phyloP scores from a whole-genome alignment of 345 rosid species.

The Salix caprea region DNA sequence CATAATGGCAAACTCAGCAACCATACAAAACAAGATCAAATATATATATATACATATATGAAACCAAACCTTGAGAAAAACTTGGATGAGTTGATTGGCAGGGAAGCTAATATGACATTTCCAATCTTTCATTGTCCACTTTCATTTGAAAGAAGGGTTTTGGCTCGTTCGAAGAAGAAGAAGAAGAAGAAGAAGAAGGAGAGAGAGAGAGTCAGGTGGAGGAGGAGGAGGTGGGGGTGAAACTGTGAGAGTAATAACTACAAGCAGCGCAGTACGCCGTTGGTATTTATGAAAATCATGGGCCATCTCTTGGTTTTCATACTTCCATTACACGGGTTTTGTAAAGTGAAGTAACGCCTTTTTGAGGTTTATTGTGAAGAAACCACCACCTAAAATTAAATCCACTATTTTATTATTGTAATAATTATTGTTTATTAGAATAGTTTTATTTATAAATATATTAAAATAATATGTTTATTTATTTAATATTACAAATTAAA shows the following conservation, averaged over 20 bases:
- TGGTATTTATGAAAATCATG: conserved; percentile 54
- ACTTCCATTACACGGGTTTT: not conserved
- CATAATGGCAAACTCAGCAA: not conserved
- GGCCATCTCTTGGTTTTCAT: not conserved
- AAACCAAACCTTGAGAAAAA: conserved; percentile 15
- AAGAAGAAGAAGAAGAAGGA: not conserved
- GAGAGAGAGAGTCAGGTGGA: conserved; percentile 18
- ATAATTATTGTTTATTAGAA: no score
- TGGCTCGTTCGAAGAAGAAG: not conserved
- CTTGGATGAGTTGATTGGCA: not conserved
- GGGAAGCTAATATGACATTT: not conserved
- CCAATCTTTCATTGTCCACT: conserved; percentile 14
- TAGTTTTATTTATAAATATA: no score
- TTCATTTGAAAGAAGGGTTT: not conserved
- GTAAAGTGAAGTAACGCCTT: not conserved
- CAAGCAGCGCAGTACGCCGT: conserved; percentile 42
- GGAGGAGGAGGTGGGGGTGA: conserved; percentile 11
- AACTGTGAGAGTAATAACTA: conserved; percentile 25
- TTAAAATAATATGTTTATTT: no score
- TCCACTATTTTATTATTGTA: no score
- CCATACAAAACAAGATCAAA: not conserved
- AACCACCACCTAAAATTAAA: no score
- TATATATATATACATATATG: no score
- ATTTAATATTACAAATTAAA: no score
- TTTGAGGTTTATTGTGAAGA: not conserved